A percentile compares a stretch with the other conserved stretches of the same genome.
Conservation (phyloP, 1,284 basidiomycete species). For the Pisolithus thermaeus region DNA sequence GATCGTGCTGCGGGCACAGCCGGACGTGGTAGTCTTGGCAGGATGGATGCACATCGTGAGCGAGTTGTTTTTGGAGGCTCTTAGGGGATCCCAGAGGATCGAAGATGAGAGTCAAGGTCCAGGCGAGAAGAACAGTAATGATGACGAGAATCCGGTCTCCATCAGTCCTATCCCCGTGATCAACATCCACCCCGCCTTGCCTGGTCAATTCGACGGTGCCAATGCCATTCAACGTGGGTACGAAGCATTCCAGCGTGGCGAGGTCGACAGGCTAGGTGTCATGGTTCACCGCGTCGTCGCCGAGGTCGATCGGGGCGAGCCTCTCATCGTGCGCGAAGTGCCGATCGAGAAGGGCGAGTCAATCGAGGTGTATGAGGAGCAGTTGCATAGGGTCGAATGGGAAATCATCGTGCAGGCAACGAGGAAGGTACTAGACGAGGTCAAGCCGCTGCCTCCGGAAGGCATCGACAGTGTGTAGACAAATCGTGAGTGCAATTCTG, state of each 20-base stretch:
- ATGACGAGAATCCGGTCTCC: slow-evolving; percentile 25
- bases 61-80: slow-evolving; percentile 47
- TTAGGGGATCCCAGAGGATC: slow-evolving; percentile 32
- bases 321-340: slow-evolving; percentile 78
- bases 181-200: slow-evolving; percentile 95
- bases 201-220: slow-evolving; percentile 91
- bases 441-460: slow-evolving; percentile 12
- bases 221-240: slow-evolving; percentile 87
- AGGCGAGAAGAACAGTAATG: slow-evolving; percentile 20
- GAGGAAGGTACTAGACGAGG: slow-evolving; percentile 56
- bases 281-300: slow-evolving; percentile 96
- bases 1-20: slow-evolving; percentile 57
- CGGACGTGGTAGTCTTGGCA: slow-evolving; percentile 88
- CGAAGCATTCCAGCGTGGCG: slow-evolving; percentile 81
- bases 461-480: background rate
- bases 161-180: slow-evolving; percentile 74
- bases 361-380: slow-evolving; percentile 69
- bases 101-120: too few species aligned
- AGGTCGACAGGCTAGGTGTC: slow-evolving; percentile 73
- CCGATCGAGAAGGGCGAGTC: slow-evolving; percentile 70
- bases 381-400: slow-evolving; percentile 86
- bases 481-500: too few species aligned
- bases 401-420: slow-evolving; percentile 87
- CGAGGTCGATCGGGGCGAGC: slow-evolving; percentile 90
- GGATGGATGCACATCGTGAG: slow-evolving; percentile 97